Base-by-base conservation (phyloP, 805 yeast genomes). In the Myxozyma nipponensis region DNA sequence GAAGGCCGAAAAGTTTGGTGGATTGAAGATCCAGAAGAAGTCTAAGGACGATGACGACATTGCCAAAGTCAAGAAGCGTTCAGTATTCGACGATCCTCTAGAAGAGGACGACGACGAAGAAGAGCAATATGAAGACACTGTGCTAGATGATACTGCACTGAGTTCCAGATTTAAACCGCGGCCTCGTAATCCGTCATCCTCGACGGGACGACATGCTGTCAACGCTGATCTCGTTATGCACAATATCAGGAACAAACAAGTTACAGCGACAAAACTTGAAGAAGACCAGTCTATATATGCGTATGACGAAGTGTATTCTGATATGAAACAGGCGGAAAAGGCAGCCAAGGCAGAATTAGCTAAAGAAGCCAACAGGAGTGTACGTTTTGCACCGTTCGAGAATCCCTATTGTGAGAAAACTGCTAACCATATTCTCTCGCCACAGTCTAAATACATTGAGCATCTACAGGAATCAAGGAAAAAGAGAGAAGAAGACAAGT, bases 261-360 rank as follows among this genome's bases (percentile, higher is more conserved):
- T 37, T 17, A 38, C 51, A 17, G 38, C 38, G 15, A 19, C 28
- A 17, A n/a, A 44, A 7, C 47, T 32, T 19, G 9, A 38, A 5
- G 39, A 39, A 25, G 61, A 57, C 25, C 39, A 53, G 9, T 50
- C 67, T 3, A 51, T 63, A 2, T 74, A 69, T 52, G 70, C 67
- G 13, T 77, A 74, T 54, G 82, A 77, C 50, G 79, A 73, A 42
- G 73, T 72, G 1, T 74, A 72, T 49, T 82, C 77, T 37, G 63
- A 65, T 2, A 70, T 77, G 60, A 70, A 72, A 25, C 58, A 62
- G 17, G 63, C 65, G 18, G 58, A 62, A 39, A 28, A 42, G 19
- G 24, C 35, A 17, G 47, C 50, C 23, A 46, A 47, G 21, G 42
- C 26, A 25, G 34, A 18, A 17, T 32, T 30, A 30, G 37, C 42